phyloP scores from a whole-genome alignment of 2,329 filamentous ascomycete genomes.

The Alternaria infectoria region DNA sequence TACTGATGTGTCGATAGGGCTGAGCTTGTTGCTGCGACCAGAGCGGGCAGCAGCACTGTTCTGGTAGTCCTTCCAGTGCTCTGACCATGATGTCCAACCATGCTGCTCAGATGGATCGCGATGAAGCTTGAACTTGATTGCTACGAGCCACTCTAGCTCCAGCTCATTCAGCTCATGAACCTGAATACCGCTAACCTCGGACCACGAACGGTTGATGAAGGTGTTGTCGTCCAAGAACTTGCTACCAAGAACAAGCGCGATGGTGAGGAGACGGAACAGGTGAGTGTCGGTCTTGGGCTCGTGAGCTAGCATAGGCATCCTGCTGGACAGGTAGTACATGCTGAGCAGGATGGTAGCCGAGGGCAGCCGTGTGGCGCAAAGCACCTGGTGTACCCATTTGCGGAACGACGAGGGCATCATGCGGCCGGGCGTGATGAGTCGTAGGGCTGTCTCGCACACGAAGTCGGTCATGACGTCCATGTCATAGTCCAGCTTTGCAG shows the following conservation, averaged over 20 bases:
- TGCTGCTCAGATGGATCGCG: conserved; percentile 81
- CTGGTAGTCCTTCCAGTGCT: conserved; percentile 71
- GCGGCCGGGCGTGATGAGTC: conserved; percentile 69
- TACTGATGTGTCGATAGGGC: conserved; percentile 70
- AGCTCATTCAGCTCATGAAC: conserved; percentile 83
- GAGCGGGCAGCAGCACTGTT: conserved; percentile 53
- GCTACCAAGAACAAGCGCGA: conserved; percentile 84
- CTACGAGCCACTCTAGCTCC: conserved; percentile 85
- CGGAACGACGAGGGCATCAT: conserved; percentile 76
- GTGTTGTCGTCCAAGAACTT: conserved; percentile 98
- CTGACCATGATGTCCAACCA: conserved; percentile 70
- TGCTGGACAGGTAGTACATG: conserved; percentile 85
- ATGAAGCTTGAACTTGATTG: conserved; percentile 84
- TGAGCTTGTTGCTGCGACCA: conserved; percentile 54
- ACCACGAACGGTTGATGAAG: conserved; percentile 96
- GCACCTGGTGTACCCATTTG: conserved; percentile 89
- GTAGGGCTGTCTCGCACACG: conserved; percentile 85
- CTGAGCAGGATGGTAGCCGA: conserved; percentile 90
- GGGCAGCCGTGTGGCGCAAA: conserved; percentile 87
- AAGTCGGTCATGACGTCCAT: conserved; percentile 97
- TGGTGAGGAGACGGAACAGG: conserved; percentile 86
- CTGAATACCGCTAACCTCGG: conserved; percentile 88
- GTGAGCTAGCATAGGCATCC: conserved; percentile 75
- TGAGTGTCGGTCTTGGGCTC: conserved; percentile 65
- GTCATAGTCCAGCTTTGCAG: conserved; percentile 93